These are phyloP conservation scores for Dioscorea alata DNA, from an alignment of 106 monocot species.

Conservation along the genomic window DNA sequence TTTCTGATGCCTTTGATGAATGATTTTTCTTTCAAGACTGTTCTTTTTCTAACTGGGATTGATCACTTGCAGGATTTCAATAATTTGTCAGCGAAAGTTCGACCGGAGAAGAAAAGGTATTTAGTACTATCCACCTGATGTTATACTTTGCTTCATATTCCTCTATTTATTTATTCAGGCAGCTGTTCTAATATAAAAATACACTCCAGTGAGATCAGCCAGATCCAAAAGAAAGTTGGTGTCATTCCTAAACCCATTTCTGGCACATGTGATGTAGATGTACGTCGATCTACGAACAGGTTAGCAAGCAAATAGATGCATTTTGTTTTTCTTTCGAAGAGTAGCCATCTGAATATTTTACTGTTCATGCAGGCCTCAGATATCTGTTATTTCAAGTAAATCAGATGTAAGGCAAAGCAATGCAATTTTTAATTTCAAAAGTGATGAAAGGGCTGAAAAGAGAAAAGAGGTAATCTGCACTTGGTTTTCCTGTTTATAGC, in stretches of 20 bases:
- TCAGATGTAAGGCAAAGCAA: constrained; percentile 17
- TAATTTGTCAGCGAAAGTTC: constrained; percentile 19
- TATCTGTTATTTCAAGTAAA: constrained; percentile 6
- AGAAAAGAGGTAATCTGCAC: constrained; percentile 52
- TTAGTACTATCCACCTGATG: too few relatives aligned
- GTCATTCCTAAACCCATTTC: constrained; percentile 4
- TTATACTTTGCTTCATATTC: too few relatives aligned
- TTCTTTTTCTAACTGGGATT: background rate
- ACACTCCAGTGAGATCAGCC: constrained; percentile 13
- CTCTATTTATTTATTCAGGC: too few relatives aligned
- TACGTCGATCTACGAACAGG: constrained; percentile 22
- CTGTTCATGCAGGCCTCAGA: constrained; percentile 22
- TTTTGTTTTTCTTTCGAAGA: background rate
- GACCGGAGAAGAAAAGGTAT: constrained; percentile 44
- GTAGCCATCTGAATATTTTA: background rate
- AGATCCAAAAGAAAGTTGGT: constrained; percentile 9
- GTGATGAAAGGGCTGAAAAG: constrained; percentile 63
- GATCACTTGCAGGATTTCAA: constrained; percentile 31
- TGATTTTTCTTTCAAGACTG: too few relatives aligned
- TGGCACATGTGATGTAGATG: constrained; percentile 18
- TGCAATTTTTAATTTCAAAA: constrained; percentile 41
- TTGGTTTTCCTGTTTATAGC: too few relatives aligned
- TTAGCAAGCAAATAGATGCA: background rate
- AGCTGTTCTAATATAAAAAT: too few relatives aligned
- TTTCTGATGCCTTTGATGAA: too few relatives aligned